phyloP scores from a whole-genome alignment of 2,329 filamentous ascomycete genomes.

The Ophiocordyceps unilateralis region DNA sequence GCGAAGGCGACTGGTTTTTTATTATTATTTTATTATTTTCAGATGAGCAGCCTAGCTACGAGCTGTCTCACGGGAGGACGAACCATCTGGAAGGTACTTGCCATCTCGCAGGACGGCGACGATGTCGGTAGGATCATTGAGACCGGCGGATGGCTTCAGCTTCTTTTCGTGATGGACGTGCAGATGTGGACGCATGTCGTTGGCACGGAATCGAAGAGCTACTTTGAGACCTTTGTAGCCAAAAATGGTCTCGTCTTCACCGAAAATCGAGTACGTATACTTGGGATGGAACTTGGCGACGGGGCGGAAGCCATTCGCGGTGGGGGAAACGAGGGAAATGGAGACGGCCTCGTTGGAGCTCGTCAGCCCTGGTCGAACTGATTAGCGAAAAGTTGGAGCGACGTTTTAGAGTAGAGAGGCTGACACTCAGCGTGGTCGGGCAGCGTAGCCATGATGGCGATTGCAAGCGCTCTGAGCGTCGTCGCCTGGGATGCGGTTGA shows the following conservation, averaged over 20 bases:
- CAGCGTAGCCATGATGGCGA: slow-evolving; percentile 12
- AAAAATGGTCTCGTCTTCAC: slow-evolving; percentile 81
- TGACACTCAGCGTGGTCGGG: slow-evolving; percentile 17
- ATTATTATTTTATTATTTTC: no score
- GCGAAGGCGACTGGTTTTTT: slow-evolving; percentile 44
- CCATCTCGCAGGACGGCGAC: slow-evolving; percentile 44
- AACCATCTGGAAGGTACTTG: slow-evolving; percentile 47
- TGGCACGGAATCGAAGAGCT: slow-evolving; percentile 47
- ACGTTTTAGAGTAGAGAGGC: slow-evolving; percentile 2
- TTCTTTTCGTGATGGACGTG: slow-evolving; percentile 55
- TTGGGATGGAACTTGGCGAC: slow-evolving; percentile 61
- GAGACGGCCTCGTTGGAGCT: slow-evolving; percentile 44
- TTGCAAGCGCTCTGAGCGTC: not conserved
- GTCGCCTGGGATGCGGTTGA: not conserved
- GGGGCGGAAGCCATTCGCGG: slow-evolving; percentile 31
- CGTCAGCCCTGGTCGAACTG: slow-evolving; percentile 30
- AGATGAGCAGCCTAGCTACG: slow-evolving; percentile 24
- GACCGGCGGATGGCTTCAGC: slow-evolving; percentile 44
- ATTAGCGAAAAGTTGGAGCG: not conserved
- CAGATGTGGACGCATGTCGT: slow-evolving; percentile 64
- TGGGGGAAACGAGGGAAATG: slow-evolving; percentile 39
- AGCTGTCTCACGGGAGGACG: not conserved
- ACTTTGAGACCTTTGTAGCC: slow-evolving; percentile 74
- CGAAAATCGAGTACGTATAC: slow-evolving; percentile 86
- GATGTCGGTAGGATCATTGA: slow-evolving; percentile 53